Evolutionary conservation across 352 stramenopile species (phyloP).

Genomic region (Pythium folliculosum): DNA sequence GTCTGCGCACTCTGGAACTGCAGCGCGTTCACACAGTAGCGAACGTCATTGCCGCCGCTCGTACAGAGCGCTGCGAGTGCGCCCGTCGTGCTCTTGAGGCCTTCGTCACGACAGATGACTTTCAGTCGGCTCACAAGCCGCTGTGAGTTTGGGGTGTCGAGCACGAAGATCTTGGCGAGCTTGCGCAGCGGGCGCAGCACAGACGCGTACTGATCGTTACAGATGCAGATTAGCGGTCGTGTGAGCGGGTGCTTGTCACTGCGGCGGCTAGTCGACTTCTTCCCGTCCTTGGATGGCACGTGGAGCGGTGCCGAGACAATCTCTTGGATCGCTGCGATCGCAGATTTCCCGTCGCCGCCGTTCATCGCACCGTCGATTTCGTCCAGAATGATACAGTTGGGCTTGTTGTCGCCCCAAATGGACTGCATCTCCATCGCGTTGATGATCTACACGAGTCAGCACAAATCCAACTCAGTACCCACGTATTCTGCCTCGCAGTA

Average conservation of each 20-base stretch:
- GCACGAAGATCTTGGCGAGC: conserved; percentile 92
- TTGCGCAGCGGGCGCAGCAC: conserved; percentile 94
- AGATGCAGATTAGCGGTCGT: conserved; percentile 98
- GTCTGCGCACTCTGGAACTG: conserved; percentile 91
- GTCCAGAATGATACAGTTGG: conserved; percentile 98
- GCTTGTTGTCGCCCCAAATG: conserved; percentile 85
- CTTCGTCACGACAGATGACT: conserved; percentile 91
- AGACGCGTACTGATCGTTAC: conserved; percentile 97
- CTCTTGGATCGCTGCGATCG: conserved; percentile 92
- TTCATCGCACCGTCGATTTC: conserved; percentile 97
- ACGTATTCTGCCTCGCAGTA: no score
- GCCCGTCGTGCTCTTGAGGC: conserved; percentile 75
- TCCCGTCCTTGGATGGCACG: conserved; percentile 35
- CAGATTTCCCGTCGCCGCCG: conserved; percentile 75
- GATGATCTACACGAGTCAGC: conserved; percentile 51
- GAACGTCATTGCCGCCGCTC: conserved; percentile 90
- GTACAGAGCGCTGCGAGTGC: conserved; percentile 57
- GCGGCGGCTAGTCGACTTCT: conserved; percentile 26
- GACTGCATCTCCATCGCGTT: conserved; percentile 93
- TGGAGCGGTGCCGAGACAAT: conserved; percentile 90
- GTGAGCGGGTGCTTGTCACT: conserved; percentile 76
- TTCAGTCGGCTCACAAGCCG: conserved; percentile 92
- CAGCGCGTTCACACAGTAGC: conserved; percentile 95
- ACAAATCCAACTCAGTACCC: neutral
- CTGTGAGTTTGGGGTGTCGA: conserved; percentile 82